Evolutionary conservation across 441 rosid genomes (phyloP).

Genomic region (California macrophylla): DNA sequence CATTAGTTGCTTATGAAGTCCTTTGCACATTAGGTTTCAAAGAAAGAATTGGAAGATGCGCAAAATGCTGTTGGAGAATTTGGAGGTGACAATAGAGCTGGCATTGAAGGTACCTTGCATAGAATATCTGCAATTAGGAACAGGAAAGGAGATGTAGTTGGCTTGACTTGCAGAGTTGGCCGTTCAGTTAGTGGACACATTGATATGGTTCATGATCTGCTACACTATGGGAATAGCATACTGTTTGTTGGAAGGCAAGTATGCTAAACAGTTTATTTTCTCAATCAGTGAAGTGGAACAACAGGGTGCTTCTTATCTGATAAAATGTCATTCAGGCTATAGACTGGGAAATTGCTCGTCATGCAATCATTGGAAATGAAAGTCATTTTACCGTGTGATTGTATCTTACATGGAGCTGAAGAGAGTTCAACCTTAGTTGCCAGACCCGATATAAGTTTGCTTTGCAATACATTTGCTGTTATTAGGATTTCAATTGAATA

Average conservation of each 20-base stretch:
- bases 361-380: background rate
- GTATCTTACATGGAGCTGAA: background rate
- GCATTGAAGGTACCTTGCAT: slow-evolving; percentile 59
- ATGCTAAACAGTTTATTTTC: slow-evolving; percentile 1
- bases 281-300: background rate
- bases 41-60: slow-evolving; percentile 52
- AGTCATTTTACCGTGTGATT: background rate
- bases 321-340: background rate
- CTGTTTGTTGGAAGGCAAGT: slow-evolving; percentile 57
- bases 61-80: slow-evolving; percentile 48
- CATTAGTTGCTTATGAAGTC: slow-evolving; percentile 5
- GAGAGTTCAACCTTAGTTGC: background rate
- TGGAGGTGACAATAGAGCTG: slow-evolving; percentile 54
- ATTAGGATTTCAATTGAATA: background rate
- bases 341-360: background rate
- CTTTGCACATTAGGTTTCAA: slow-evolving; percentile 43
- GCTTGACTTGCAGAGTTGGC: slow-evolving; percentile 59
- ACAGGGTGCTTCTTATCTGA: background rate
- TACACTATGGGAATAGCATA: slow-evolving; percentile 53
- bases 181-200: slow-evolving; percentile 54
- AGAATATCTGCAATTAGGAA: slow-evolving; percentile 57
- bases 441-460: background rate
- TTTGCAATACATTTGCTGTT: background rate
- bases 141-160: slow-evolving; percentile 45
- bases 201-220: slow-evolving; percentile 56